Evolutionary conservation across 257 asterid genomes (phyloP), one percentile per base, ranked within the genome.

Genomic region (Jacaranda copaia): DNA sequence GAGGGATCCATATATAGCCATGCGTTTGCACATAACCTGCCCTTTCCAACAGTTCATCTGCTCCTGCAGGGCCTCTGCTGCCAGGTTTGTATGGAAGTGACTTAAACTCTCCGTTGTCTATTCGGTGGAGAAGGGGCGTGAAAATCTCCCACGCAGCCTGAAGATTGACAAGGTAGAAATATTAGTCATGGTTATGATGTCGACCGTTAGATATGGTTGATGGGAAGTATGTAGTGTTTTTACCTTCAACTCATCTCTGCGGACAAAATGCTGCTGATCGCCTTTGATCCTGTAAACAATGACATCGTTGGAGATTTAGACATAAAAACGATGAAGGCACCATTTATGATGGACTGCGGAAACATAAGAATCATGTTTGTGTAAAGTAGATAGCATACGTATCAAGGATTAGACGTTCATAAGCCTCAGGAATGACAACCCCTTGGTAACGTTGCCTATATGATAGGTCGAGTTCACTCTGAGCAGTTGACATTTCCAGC

Each of bases 131-230:
- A 52, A 96, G 84, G 46, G 99, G 99, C 1, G 99, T 93, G 87
- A 96, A 96, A 53, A 96, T 96, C 86, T 93, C 91, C 99, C 99
- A 96, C 0, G 99, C 99, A 76, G 93, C 98, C 99, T 95, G 84
- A 64, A 74, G 4, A 5, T 59, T n/a, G 18, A 40, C 55, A 42
- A 14, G 16, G 53, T 58, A 68, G 19, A 58, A 35, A 43, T 9
- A 65, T 18, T 12, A 8, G 4, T 49, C 36, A 49, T 18, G 39
- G 14, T 46, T 69, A 59, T n/a, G 15, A 45, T 58, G 70, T 42
- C 56, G 63, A 57, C 70, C 16, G 55, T 3, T 7, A 15, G 7
- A 75, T 62, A 35, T 11, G 13, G 32, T 67, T 38, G 58, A 20
- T 19, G 46, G 68, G 35, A 39, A 55, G 13, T 40, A 55, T 66